A percentile compares a stretch with the other conserved stretches of the same genome.
phyloP scores from a whole-genome alignment of 2,329 filamentous ascomycete genomes.

The Aspergillus eucalypticola region DNA sequence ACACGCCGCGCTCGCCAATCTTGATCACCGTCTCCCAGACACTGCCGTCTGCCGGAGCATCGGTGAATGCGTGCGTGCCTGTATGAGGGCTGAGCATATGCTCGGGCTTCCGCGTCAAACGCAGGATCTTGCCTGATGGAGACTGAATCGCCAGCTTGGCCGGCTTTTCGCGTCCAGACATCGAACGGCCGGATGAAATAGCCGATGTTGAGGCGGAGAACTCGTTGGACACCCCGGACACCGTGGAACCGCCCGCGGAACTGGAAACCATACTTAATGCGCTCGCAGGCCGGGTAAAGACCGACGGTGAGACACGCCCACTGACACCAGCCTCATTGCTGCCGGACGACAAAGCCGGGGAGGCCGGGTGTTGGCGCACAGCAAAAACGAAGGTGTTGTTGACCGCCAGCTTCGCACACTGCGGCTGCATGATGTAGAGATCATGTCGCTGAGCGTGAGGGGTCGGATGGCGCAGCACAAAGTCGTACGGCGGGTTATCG shows the following conservation, averaged over 20 bases:
- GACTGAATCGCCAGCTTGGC: slow-evolving; percentile 95
- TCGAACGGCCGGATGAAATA: slow-evolving; percentile 51
- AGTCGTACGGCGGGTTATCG: slow-evolving; percentile 92
- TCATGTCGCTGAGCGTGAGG: slow-evolving; percentile 97
- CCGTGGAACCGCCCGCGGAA: slow-evolving; percentile 53
- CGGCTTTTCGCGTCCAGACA: slow-evolving; percentile 64
- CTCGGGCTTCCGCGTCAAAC: slow-evolving; percentile 55
- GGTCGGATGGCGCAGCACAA: slow-evolving; percentile 88
- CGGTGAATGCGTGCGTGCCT: slow-evolving; percentile 35
- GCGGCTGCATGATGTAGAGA: slow-evolving; percentile 93
- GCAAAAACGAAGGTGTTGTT: slow-evolving; percentile 99
- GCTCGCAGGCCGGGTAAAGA: slow-evolving; percentile 56
- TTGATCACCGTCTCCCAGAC: slow-evolving; percentile 69
- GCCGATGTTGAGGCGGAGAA: slow-evolving; percentile 52
- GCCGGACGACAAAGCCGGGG: slow-evolving; percentile 46
- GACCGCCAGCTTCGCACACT: slow-evolving; percentile 81
- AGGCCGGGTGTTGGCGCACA: slow-evolving; percentile 85
- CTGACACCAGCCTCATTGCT: slow-evolving; percentile 35
- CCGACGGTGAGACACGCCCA: slow-evolving; percentile 53
- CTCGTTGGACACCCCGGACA: slow-evolving; percentile 46
- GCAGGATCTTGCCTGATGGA: slow-evolving; percentile 89
- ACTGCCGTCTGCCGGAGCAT: slow-evolving; percentile 52
- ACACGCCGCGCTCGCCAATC: slow-evolving; percentile 63
- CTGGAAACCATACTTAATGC: slow-evolving; percentile 63
- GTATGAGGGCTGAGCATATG: slow-evolving; percentile 42